Percentiles rank a stretch among this genome's conserved stretches.
Evolutionary conservation across 768 basidiomycete genomes (phyloP).

Genomic region (Trametes maxima): DNA sequence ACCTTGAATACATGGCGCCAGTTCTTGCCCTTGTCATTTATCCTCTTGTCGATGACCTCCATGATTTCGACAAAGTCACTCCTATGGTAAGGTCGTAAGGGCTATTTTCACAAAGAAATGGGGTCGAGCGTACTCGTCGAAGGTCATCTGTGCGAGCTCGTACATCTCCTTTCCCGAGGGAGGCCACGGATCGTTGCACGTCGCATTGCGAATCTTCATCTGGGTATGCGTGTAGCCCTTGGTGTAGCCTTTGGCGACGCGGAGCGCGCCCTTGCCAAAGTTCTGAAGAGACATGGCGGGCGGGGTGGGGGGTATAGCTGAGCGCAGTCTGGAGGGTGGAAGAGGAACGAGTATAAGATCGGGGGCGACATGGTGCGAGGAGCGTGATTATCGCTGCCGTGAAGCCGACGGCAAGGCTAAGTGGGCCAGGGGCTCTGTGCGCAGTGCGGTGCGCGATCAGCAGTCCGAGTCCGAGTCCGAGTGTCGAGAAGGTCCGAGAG

Average conservation of each 20-base stretch:
- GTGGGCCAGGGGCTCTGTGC: background rate
- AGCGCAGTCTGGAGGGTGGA: background rate
- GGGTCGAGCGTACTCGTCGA: slow-evolving; percentile 71
- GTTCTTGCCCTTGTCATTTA: slow-evolving; percentile 99
- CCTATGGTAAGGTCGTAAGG: slow-evolving; percentile 37
- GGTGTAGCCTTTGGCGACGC: slow-evolving; percentile 91
- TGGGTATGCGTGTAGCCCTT: slow-evolving; percentile 93
- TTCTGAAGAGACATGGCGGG: slow-evolving; percentile 17
- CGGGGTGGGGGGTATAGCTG: background rate
- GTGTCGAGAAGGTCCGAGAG: slow-evolving; percentile 1
- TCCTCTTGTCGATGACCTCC: slow-evolving; percentile 96
- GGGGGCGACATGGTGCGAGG: background rate
- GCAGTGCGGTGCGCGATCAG: background rate
- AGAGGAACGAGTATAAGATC: background rate
- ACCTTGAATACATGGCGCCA: slow-evolving; percentile 99
- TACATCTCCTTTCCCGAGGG: slow-evolving; percentile 97
- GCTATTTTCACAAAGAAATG: background rate
- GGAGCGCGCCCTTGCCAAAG: slow-evolving; percentile 62
- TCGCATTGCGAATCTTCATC: slow-evolving; percentile 92
- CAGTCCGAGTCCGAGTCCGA: background rate
- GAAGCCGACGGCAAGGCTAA: background rate
- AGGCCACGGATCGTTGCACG: slow-evolving; percentile 95
- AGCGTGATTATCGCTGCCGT: background rate
- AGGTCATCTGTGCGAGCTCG: slow-evolving; percentile 93
- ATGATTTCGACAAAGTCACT: slow-evolving; percentile 97